Evolutionary conservation across 2,329 filamentous ascomycete species (phyloP), one percentile per base, ranked within the genome.

Genomic region (Epichloe gansuensis): DNA sequence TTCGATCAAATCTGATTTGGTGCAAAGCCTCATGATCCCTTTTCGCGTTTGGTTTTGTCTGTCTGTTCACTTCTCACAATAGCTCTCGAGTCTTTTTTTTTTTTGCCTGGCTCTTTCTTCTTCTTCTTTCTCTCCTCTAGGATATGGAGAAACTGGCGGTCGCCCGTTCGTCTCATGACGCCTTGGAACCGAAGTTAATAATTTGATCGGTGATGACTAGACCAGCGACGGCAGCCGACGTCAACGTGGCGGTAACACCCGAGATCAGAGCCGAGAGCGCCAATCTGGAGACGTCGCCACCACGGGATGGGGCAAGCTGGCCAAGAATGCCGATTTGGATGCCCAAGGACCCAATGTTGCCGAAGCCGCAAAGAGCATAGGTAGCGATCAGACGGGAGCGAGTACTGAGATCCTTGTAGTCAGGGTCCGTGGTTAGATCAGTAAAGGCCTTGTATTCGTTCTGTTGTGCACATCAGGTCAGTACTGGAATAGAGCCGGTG

Each of bases 321-420:
- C 84, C 80, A 50, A 95, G 76, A 53, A 94, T 87, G 72, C 89
- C 89, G 55, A 95, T 93, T 69, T 95, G 89, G 52, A 89, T 91
- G 64, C 89, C 89, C 47, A 95, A 77, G 34, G 87, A 91, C 51
- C 86, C 85, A 59, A 95, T 85, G 72, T 95, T 95, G 56, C 87
- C 89, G 65, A 89, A 89, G 27, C 81, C 81, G 68, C 88, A 94
- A 57, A 90, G 78, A 21, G 87, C 86, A 64, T 95, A 95, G 49
- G 87, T 94, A 45, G 85, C 87, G 62, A 95, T 94, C 58, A 95
- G 77, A 45, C 76, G 76, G 25, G 87, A 88, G 50, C 89, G 87
- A 15, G 78, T 71, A 34, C 80, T 81, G 55, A 95, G 75, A 31
- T 64, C 57, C 51, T 68, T 68, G 65, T 85, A 89, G 63, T 84